These are phyloP conservation scores for Bipolaris oryzae DNA, from an alignment of 2,329 filamentous ascomycete genomes.

Conservation along the genomic window DNA sequence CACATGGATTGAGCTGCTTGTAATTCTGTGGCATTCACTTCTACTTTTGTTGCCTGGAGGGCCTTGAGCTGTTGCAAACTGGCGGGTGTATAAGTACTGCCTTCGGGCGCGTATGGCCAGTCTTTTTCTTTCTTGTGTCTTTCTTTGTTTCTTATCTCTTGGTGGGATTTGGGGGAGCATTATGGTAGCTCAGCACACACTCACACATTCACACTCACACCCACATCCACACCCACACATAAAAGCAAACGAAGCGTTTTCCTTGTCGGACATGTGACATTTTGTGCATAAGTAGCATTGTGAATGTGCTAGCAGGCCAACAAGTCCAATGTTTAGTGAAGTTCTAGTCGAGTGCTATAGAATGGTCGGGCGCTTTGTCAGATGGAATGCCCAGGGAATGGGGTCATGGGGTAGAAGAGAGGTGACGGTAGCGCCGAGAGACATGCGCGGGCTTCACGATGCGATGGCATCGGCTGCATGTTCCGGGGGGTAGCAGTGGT, in stretches of 20 bases:
- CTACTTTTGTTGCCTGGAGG: conserved; percentile 17
- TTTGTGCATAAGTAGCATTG: neutral
- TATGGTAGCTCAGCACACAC: conserved; percentile 12
- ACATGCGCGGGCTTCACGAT: conserved; percentile 7
- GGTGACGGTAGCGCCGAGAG: neutral
- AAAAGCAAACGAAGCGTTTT: conserved; percentile 41
- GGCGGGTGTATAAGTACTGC: conserved; percentile 37
- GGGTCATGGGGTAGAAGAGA: too few species aligned
- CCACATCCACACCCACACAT: too few species aligned
- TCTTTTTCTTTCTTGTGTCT: neutral
- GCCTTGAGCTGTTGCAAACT: conserved; percentile 18
- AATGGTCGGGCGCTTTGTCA: too few species aligned
- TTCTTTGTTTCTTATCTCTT: neutral
- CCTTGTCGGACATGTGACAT: conserved; percentile 7
- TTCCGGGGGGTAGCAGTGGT: conserved; percentile 15
- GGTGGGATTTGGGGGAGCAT: conserved; percentile 8
- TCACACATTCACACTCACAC: too few species aligned
- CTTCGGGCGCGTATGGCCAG: conserved; percentile 13
- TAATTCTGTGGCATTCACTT: conserved; percentile 26
- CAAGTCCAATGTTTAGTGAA: too few species aligned
- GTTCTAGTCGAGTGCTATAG: too few species aligned
- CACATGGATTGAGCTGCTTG: conserved; percentile 39
- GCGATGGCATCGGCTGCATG: conserved; percentile 6
- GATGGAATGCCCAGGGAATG: too few species aligned
- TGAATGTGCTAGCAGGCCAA: neutral